phyloP scores from a whole-genome alignment of 805 yeast species.

The Sugiyamaella mastotermitis region DNA sequence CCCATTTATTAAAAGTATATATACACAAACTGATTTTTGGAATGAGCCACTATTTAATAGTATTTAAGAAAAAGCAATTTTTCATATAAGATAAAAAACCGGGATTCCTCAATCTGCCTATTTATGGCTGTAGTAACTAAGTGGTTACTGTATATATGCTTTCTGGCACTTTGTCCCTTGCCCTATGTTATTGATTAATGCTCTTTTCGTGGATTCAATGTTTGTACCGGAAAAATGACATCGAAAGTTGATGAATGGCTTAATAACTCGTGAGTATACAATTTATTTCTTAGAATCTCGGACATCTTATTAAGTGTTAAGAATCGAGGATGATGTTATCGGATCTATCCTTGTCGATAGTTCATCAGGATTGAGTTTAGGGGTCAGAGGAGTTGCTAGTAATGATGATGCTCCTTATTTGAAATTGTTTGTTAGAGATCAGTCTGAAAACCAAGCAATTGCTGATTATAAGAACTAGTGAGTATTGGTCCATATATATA shows the following conservation, averaged over 20 bases:
- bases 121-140: background rate
- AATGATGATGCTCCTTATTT: conserved; percentile 19
- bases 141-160: too few relatives aligned
- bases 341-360: conserved; percentile 20
- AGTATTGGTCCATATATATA: conserved; percentile 3
- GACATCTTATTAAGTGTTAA: background rate
- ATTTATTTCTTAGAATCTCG: background rate
- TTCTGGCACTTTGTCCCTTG: too few relatives aligned
- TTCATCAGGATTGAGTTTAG: conserved; percentile 19
- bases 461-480: conserved; percentile 11
- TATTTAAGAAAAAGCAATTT: too few relatives aligned
- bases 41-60: too few relatives aligned
- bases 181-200: too few relatives aligned
- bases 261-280: conserved; percentile 14
- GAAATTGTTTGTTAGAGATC: conserved; percentile 11
- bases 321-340: conserved; percentile 11
- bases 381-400: conserved; percentile 17
- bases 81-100: background rate
- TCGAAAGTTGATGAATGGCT: conserved; percentile 14
- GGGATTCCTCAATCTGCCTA: background rate
- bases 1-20: too few relatives aligned
- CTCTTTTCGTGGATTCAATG: too few relatives aligned
- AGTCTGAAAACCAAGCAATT: conserved; percentile 3
- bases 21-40: too few relatives aligned
- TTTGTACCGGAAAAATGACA: background rate